These are phyloP conservation scores for Polyplosphaeria fusca DNA, from an alignment of 495 filamentous ascomycete genomes.

Conservation along the genomic window DNA sequence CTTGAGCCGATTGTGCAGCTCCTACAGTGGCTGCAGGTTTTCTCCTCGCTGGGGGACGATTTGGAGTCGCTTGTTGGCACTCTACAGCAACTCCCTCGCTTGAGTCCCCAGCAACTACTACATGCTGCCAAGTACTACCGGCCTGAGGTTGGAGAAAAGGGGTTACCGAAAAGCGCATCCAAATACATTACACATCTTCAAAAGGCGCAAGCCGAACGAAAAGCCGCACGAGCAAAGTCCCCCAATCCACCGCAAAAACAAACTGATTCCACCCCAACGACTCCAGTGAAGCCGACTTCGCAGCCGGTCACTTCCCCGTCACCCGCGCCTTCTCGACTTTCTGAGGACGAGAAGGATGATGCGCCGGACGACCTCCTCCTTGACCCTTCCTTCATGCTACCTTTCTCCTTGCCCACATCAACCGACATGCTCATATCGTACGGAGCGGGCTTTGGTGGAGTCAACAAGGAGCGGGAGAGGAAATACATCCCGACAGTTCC, in stretches of 20 bases:
- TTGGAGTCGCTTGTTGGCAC: constrained; percentile 80
- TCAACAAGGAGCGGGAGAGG: constrained; percentile 84
- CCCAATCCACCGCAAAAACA: constrained; percentile 21
- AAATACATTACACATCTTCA: constrained; percentile 82
- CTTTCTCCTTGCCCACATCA: constrained; percentile 89
- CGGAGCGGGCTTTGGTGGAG: constrained; percentile 88
- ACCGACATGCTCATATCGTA: constrained; percentile 97
- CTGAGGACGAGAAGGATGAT: constrained; percentile 48
- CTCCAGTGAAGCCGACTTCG: constrained; percentile 16
- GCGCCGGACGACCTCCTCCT: constrained; percentile 69
- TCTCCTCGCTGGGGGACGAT: constrained; percentile 93
- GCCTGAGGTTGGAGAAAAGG: constrained; percentile 92
- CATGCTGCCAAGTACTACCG: constrained; percentile 91
- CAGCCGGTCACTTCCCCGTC: constrained; percentile 21
- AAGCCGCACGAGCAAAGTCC: constrained; percentile 36
- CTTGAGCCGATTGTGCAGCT: constrained; percentile 90
- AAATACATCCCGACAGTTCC: constrained; percentile 98
- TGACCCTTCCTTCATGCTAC: constrained; percentile 87
- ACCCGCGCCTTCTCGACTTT: constrained; percentile 21
- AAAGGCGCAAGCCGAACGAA: constrained; percentile 60
- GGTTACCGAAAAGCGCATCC: constrained; percentile 76
- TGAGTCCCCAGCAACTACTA: constrained; percentile 85
- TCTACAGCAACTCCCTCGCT: constrained; percentile 76
- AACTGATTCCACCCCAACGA: constrained; percentile 24
- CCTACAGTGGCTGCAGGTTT: constrained; percentile 96